Conservation (phyloP, 139 green algal species). For the Chlorella sp. region DNA sequence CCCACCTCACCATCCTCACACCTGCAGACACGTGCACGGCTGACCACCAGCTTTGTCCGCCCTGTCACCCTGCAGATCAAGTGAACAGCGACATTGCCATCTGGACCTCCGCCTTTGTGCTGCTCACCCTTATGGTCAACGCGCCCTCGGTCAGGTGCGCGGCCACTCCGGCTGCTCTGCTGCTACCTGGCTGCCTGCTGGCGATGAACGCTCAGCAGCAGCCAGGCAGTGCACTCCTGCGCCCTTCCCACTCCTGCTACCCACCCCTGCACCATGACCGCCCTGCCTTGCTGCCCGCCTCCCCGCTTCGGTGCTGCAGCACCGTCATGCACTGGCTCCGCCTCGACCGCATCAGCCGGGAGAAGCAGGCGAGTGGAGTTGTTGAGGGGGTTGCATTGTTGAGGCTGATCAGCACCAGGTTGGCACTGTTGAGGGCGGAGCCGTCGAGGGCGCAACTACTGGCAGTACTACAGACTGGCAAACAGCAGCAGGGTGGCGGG, state of each 20-base stretch:
- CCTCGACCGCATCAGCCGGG: conserved; percentile 34
- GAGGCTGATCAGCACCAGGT: no score
- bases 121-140: conserved; percentile 91
- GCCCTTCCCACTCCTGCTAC: no score
- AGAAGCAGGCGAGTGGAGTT: conserved; percentile 20
- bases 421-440: no score
- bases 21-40: no score
- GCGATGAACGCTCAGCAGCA: no score
- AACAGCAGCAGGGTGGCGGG: no score
- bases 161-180: not conserved
- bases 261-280: no score
- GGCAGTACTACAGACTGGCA: no score
- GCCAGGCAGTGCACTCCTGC: no score
- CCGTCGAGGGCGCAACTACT: no score
- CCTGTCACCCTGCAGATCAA: not conserved
- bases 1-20: no score
- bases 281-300: not conserved
- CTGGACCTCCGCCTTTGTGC: conserved; percentile 82
- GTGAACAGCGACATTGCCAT: conserved; percentile 71
- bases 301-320: conserved; percentile 4
- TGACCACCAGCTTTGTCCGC: not conserved
- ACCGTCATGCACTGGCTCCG: conserved; percentile 47
- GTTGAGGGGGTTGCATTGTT: not conserved
- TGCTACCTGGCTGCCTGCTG: not conserved
- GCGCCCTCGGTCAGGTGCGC: conserved; percentile 52